Conservation (phyloP, 805 yeast genomes). For the Candida maesae region DNA sequence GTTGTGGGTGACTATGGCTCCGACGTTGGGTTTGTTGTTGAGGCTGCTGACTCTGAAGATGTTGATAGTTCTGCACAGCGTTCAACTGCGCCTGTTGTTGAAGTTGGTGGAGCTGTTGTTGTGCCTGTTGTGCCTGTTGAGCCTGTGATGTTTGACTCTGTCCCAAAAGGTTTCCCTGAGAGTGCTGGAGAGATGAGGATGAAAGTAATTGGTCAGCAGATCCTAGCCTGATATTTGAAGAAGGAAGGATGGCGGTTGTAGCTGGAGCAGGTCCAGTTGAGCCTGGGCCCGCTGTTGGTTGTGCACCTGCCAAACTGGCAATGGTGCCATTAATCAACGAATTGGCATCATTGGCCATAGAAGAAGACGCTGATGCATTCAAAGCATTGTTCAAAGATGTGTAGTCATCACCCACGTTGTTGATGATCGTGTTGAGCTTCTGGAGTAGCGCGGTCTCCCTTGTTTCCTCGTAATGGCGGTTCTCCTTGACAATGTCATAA, state of each 20-base stretch:
- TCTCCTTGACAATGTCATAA: slow-evolving; percentile 25
- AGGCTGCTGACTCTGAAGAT: slow-evolving; percentile 17
- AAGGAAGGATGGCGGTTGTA: slow-evolving; percentile 11
- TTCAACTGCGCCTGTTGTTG: slow-evolving; percentile 12
- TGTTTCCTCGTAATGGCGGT: slow-evolving; percentile 23
- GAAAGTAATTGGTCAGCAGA: slow-evolving; percentile 20
- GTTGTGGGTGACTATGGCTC: slow-evolving; percentile 5
- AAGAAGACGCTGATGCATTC: slow-evolving; percentile 4
- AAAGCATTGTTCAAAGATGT: slow-evolving; percentile 11
- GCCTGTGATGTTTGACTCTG: slow-evolving; percentile 7
- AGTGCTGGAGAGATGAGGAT: slow-evolving; percentile 13
- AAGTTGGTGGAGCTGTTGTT: slow-evolving; percentile 14
- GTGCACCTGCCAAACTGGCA: slow-evolving; percentile 16
- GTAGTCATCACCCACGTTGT: slow-evolving; percentile 19
- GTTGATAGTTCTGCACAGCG: slow-evolving; percentile 17
- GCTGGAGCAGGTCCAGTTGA: slow-evolving; percentile 8
- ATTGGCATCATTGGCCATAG: slow-evolving; percentile 15
- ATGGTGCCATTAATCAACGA: slow-evolving; percentile 24
- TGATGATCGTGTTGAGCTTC: slow-evolving; percentile 21
- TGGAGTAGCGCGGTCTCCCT: slow-evolving; percentile 22
- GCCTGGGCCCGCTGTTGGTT: slow-evolving; percentile 2
- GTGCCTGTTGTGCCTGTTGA: slow-evolving; percentile 7
- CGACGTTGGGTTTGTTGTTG: slow-evolving; percentile 4
- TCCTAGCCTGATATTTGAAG: slow-evolving; percentile 17
- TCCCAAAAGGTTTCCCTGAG: slow-evolving; percentile 8